These are phyloP conservation scores for Arachnopeziza araneosa DNA, from an alignment of 2,329 filamentous ascomycete species.

Conservation along the genomic window DNA sequence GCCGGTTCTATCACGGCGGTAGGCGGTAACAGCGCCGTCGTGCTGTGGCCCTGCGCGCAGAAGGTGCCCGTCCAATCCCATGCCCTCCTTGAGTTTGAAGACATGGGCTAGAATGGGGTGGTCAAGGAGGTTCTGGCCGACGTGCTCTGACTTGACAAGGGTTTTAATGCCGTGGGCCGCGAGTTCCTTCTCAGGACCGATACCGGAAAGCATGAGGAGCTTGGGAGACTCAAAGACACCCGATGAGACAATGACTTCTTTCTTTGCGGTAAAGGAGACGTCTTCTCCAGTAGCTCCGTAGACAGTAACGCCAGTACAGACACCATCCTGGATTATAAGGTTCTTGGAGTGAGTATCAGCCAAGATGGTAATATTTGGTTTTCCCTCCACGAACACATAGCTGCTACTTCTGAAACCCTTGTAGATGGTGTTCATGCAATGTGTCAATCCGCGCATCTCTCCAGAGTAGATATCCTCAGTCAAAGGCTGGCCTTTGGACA, in stretches of 20 bases:
- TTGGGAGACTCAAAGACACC: slow-evolving; percentile 44
- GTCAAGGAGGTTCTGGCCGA: slow-evolving; percentile 32
- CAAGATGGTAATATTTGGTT: slow-evolving; percentile 50
- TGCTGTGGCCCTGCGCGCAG: slow-evolving; percentile 31
- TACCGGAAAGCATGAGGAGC: slow-evolving; percentile 44
- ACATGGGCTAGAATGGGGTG: slow-evolving; percentile 37
- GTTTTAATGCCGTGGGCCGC: slow-evolving; percentile 26
- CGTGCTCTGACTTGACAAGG: slow-evolving; percentile 26
- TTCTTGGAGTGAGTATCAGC: slow-evolving; percentile 44
- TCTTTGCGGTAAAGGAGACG: slow-evolving; percentile 39
- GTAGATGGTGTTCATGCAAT: slow-evolving; percentile 52
- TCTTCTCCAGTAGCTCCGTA: slow-evolving; percentile 34
- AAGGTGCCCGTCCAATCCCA: slow-evolving; percentile 33
- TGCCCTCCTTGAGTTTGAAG: slow-evolving; percentile 37
- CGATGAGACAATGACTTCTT: slow-evolving; percentile 22
- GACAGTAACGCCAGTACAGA: slow-evolving; percentile 43
- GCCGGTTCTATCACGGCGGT: slow-evolving; percentile 36
- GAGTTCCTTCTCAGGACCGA: slow-evolving; percentile 41
- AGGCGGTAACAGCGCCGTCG: slow-evolving; percentile 37
- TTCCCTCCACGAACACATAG: slow-evolving; percentile 45
- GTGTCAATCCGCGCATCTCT: slow-evolving; percentile 46
- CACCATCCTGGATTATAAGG: slow-evolving; percentile 45
- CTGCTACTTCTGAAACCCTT: slow-evolving; percentile 48
- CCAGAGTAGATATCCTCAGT: slow-evolving; percentile 53
- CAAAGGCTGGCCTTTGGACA: slow-evolving; percentile 43